These are phyloP conservation scores for Prunus davidiana DNA, from an alignment of 306 rosid genomes.

Conservation along the genomic window DNA sequence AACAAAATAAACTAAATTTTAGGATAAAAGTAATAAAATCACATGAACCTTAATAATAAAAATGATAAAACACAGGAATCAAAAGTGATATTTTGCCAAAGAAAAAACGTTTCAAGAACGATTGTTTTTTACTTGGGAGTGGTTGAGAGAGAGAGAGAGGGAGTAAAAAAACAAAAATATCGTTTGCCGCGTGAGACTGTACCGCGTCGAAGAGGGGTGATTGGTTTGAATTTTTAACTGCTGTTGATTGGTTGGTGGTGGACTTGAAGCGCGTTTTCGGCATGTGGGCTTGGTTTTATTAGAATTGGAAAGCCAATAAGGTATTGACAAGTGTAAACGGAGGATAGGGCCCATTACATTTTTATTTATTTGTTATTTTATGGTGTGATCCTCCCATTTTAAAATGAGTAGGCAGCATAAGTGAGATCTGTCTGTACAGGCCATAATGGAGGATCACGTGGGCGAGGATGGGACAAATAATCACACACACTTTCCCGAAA, in stretches of 20 bases:
- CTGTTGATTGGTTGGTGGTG: not conserved
- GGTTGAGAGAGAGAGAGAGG: not conserved
- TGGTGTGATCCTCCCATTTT: not conserved
- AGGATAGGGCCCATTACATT: not conserved
- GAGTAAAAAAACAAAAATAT: not conserved
- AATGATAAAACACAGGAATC: too few relatives aligned
- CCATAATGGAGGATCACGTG: not conserved
- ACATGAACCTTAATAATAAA: too few relatives aligned
- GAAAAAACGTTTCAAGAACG: not conserved
- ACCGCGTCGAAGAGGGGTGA: too few relatives aligned
- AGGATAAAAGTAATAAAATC: too few relatives aligned
- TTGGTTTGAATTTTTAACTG: not conserved
- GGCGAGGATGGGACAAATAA: not conserved
- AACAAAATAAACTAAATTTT: too few relatives aligned
- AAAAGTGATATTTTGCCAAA: too few relatives aligned
- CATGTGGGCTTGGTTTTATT: not conserved
- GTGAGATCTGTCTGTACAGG: not conserved
- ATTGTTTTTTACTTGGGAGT: too few relatives aligned
- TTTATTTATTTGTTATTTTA: not conserved
- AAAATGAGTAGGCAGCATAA: not conserved
- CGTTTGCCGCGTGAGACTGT: not conserved
- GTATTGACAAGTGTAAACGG: not conserved
- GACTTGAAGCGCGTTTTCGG: not conserved
- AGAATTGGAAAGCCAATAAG: not conserved
- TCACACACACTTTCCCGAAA: not conserved